Conservation (phyloP, 306 rosid species). For the Dalbergia oliveri region DNA sequence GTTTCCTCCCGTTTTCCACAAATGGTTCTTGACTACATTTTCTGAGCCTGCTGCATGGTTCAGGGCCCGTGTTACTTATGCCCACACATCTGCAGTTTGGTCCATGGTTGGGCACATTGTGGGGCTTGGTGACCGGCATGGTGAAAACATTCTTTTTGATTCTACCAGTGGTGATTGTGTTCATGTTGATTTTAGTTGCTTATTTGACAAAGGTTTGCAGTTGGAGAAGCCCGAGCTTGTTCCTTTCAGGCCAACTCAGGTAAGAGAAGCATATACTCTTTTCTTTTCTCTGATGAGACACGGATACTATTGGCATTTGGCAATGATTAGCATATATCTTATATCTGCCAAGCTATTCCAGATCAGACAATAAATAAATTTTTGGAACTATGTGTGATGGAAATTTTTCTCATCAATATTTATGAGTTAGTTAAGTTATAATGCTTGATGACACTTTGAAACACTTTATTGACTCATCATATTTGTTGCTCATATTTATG, state of each 20-base stretch:
- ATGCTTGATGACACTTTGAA: slow-evolving; percentile 27
- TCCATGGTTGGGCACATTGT: slow-evolving; percentile 99
- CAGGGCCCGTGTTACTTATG: slow-evolving; percentile 93
- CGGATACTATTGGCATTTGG: slow-evolving; percentile 31
- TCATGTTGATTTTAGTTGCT: slow-evolving; percentile 98
- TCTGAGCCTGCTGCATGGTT: slow-evolving; percentile 99
- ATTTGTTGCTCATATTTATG: slow-evolving; percentile 34
- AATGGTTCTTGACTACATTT: slow-evolving; percentile 92
- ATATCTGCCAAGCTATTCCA: slow-evolving; percentile 17
- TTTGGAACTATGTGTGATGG: slow-evolving; percentile 11
- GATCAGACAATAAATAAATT: not conserved
- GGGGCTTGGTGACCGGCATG: slow-evolving; percentile 96
- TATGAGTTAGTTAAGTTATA: not conserved
- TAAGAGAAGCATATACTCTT: slow-evolving; percentile 45
- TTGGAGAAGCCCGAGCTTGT: slow-evolving; percentile 98
- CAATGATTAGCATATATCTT: not conserved
- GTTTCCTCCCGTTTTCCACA: slow-evolving; percentile 95
- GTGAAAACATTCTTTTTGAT: slow-evolving; percentile 93
- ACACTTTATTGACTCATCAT: slow-evolving; percentile 27
- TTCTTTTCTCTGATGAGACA: slow-evolving; percentile 20
- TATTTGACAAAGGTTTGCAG: slow-evolving; percentile 95
- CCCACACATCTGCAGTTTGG: slow-evolving; percentile 99
- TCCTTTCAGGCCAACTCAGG: slow-evolving; percentile 95
- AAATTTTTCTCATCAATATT: not conserved
- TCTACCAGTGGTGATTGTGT: slow-evolving; percentile 97